Conservation (phyloP, 345 rosid species). For the Eucalyptus lansdowneana region DNA sequence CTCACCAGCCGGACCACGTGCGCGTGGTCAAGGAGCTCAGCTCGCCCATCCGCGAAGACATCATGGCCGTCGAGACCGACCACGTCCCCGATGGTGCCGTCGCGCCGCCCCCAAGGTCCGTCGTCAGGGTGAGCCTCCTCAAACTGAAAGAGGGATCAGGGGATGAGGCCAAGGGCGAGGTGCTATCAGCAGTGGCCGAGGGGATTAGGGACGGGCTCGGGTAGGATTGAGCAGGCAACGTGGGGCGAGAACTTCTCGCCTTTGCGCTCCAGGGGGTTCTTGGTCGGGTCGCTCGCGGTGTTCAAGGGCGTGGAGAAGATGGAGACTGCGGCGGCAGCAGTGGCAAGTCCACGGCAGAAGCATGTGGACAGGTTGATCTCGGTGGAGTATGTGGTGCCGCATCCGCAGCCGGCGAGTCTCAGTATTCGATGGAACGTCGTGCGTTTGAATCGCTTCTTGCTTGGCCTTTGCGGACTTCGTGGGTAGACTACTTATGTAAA, state of each 20-base stretch:
- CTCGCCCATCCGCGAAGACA: slow-evolving; percentile 51
- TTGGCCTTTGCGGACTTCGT: not conserved
- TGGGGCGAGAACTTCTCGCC: slow-evolving; percentile 67
- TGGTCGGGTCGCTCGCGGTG: slow-evolving; percentile 41
- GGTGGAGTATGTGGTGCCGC: slow-evolving; percentile 37
- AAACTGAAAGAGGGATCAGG: slow-evolving; percentile 40
- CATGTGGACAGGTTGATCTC: slow-evolving; percentile 35
- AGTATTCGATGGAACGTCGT: not conserved
- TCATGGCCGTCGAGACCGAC: slow-evolving; percentile 61
- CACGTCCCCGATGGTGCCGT: not conserved
- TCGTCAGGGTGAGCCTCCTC: slow-evolving; percentile 21
- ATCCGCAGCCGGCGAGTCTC: not conserved
- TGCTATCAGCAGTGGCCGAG: slow-evolving; percentile 17
- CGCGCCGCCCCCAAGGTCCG: slow-evolving; percentile 23
- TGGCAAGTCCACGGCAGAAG: slow-evolving; percentile 21
- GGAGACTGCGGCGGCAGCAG: slow-evolving; percentile 16
- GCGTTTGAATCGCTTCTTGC: not conserved
- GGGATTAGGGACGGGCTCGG: slow-evolving; percentile 24
- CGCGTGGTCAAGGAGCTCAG: slow-evolving; percentile 33
- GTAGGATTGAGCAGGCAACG: slow-evolving; percentile 27
- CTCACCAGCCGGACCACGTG: slow-evolving; percentile 47
- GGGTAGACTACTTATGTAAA: not conserved
- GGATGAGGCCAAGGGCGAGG: slow-evolving; percentile 33
- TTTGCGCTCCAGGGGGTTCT: slow-evolving; percentile 51
- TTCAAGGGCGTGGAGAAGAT: slow-evolving; percentile 25